Base-by-base conservation (phyloP, 208 protist species). In the Novymonas esmeraldas region DNA sequence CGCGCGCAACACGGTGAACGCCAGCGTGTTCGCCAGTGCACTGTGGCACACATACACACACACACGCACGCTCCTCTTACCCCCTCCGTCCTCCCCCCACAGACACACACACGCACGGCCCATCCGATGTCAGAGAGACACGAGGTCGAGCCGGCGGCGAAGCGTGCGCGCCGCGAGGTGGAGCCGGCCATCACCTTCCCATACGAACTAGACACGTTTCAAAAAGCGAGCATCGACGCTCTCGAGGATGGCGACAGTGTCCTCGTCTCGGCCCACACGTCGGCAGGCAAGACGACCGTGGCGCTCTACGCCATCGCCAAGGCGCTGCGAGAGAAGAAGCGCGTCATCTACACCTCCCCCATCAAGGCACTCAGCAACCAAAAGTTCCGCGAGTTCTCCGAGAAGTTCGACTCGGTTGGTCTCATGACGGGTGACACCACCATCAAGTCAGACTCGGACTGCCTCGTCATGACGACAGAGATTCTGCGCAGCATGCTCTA, bases 341-440 rank as follows among this genome's bases (percentile, higher is more conserved):
- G 99, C 13, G 98, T 99, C 18, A 98, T 99, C 49, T 99, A 99
- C 85, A 99, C 99, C 38, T 99, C 98, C 5, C 99, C 99, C 31
- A 99, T 99, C 79, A 99, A 99, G 68, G 99, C 99, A 0, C 89
- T 99, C 0, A 98, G 91, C 31, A 99, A 99, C 82, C 99, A 99
- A 76, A 99, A 99, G 79, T 99, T 98, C 76, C 82, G 98, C 56
- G 99, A 99, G 68, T 98, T 99, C 22, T 83, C 84, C 3, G 96
- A 99, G 42, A 95, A 98, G 60, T 99, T 99, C 80, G 84, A 93
- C 41, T 98, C 89, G 1, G 98, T 99, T 14, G 99, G 99, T 36
- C 95, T 99, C 52, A 99, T 99, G 98, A 99, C 99, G 6, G 99
- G 99, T 33, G 99, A 99, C 78, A 98, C 99, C 0, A 99, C 99